A percentile compares a stretch with the other conserved stretches of the same genome.
phyloP scores from a whole-genome alignment of 192 early-diverging fungal species.

The Mortierella antarctica region DNA sequence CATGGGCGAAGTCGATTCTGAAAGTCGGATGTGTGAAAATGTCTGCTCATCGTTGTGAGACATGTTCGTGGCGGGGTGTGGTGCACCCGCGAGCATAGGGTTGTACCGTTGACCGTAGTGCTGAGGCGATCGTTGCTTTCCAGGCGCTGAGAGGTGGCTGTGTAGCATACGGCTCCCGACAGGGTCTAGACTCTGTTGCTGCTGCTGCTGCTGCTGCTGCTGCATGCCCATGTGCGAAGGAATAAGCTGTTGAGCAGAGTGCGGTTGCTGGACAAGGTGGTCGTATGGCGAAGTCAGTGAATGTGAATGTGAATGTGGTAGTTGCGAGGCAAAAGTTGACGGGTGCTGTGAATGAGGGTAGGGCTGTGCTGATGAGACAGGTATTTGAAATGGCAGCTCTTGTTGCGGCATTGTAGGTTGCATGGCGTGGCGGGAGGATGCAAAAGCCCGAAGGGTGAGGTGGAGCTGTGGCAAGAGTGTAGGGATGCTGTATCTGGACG shows the following conservation, averaged over 20 bases:
- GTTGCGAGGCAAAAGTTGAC: background rate
- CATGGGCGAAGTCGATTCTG: too few relatives aligned
- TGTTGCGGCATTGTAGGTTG: slow-evolving; percentile 20
- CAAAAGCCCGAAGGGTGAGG: background rate
- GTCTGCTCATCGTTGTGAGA: too few relatives aligned
- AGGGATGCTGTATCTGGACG: too few relatives aligned
- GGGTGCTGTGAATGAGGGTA: slow-evolving; percentile 6
- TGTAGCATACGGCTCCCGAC: too few relatives aligned
- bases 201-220: slow-evolving; percentile 4
- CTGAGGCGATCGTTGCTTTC: slow-evolving; percentile 14
- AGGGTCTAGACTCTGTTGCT: background rate
- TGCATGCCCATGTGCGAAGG: background rate
- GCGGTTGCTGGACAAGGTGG: background rate
- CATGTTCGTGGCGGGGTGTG: background rate
- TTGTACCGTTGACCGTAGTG: slow-evolving; percentile 31
- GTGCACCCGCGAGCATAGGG: slow-evolving; percentile 13
- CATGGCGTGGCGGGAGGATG: slow-evolving; percentile 2
- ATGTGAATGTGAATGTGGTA: slow-evolving; percentile 3
- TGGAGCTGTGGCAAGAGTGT: too few relatives aligned
- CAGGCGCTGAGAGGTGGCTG: background rate
- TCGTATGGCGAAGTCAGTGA: background rate
- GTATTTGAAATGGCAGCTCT: slow-evolving; percentile 9
- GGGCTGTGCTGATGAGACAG: slow-evolving; percentile 1
- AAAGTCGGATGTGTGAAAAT: too few relatives aligned
- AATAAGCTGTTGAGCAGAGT: background rate